Base-by-base conservation (phyloP, 2,329 filamentous ascomycete species). In the Albophoma yamanashiensis region DNA sequence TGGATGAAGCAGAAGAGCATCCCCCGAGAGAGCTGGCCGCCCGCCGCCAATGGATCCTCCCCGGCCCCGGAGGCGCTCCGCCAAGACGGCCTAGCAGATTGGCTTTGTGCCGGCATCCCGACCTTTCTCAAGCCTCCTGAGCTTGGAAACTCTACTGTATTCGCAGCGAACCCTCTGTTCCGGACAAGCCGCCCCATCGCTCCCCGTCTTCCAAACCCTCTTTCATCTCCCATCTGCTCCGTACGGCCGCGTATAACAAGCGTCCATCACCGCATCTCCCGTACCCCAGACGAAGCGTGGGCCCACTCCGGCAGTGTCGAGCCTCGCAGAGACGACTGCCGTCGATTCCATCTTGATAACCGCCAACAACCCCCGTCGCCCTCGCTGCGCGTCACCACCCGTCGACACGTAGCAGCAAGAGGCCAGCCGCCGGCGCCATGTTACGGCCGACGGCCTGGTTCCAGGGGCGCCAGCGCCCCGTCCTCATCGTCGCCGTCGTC, bases 401-500 rank as follows among this genome's bases (percentile, higher is more conserved):
- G 39, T 15, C 39, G 39, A 15, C 11, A n/a, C n/a, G n/a, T n/a
- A 2, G 20, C 40, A 4, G 39, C 39, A 15, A 15, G 39, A 5
- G 17, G 39, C 15, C 39, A 15, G 20, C 40, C 8, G 27, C 40
- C 40, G 40, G 40, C 47, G 47, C 47, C 47, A 53, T 53, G 47
- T n/a, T 27, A 5, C 31, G 27, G 47, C 47, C 27, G 53, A 63
- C 66, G 53, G 57, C 59, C 52, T 64, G 66, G 57, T 67, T 66
- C 56, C 63, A 65, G 61, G 58, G 65, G 43, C 68, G 70, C 55
- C 67, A 69, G 42, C 71, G 72, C 34, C 63, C 73, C 62, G 61
- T 73, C 63, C 55, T 73, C 56, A 65, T 67, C 47, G 64, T 68
- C 58, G 66, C 69, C 50, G 62, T 70, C 62, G 70, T 76, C 67